Evolutionary conservation across 2,329 filamentous ascomycete genomes (phyloP), one percentile per base, ranked within the genome.

Genomic region (Talaromyces atroroseus): DNA sequence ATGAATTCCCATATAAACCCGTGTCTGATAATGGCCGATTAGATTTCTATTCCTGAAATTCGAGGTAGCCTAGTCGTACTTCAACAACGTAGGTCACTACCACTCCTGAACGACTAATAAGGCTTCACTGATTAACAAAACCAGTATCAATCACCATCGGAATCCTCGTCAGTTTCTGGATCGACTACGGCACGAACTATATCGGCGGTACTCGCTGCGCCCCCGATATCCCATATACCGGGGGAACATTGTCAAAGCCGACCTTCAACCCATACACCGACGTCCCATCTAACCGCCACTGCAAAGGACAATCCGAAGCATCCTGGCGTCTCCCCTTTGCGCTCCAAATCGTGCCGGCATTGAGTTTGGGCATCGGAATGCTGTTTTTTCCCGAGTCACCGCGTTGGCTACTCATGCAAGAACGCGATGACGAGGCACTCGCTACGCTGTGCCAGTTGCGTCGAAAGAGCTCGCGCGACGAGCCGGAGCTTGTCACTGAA

Each of bases 381-480:
- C 29, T 71, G 5, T 80, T 81, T 65, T 74, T 82, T 58, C 82
- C 82, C 0, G 82, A 78, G 55, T 82, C 81, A 0, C 82, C 82
- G 0, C 74, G 82, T 23, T 84, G 81, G 74, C 71, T 83, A 1
- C 70, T 75, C 8, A 76, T 74, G 61, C 72, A 75, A 52, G 76
- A 75, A 36, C 74, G 76, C 5, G 73, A 82, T 50, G 70, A 78
- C 2, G 80, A 82, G 16, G 75, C 76, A 0, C 67, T 82, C 7
- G 58, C 65, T 11, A 74, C 72, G 0, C 68, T 84, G 2, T 72
- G 72, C 2, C 77, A 73, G 57, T 67, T 84, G 6, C 77, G 82
- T 6, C 71, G 74, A 3, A 38, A 40, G 32, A 69, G 80, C 2
- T 72, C 77, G 1, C 63, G 65, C 0, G 74, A 70, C 21, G 78